Evolutionary conservation across 345 rosid species (phyloP).

Genomic region (Lepidium aucheri): DNA sequence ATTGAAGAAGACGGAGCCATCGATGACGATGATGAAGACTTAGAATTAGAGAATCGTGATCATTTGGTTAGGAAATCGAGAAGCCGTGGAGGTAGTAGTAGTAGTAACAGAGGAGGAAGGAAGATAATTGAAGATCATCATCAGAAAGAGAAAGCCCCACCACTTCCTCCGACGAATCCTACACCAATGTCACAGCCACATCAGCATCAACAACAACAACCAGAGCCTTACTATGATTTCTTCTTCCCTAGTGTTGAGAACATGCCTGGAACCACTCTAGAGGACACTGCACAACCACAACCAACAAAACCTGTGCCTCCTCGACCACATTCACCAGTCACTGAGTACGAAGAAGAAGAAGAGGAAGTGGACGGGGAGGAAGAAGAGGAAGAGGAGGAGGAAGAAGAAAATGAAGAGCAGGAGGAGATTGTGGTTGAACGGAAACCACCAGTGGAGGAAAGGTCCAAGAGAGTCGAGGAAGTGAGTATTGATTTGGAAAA

Average conservation of each 20-base stretch:
- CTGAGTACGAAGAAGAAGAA: conserved; percentile 13
- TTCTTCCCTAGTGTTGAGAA: conserved; percentile 39
- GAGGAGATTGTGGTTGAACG: conserved; percentile 22
- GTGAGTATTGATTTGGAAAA: conserved; percentile 26
- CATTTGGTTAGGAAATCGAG: conserved; percentile 47
- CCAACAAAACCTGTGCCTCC: conserved; percentile 34
- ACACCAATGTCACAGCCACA: conserved; percentile 21
- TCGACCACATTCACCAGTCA: conserved; percentile 11
- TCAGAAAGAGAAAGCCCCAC: not conserved
- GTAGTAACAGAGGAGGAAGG: conserved; percentile 18
- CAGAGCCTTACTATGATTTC: conserved; percentile 36
- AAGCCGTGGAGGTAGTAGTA: conserved; percentile 31
- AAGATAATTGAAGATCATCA: not conserved
- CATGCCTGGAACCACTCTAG: conserved; percentile 60
- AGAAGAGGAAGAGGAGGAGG: not conserved
- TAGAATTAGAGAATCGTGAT: conserved; percentile 32
- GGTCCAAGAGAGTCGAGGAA: conserved; percentile 27
- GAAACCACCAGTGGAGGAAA: conserved; percentile 33
- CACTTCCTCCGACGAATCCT: conserved; percentile 15
- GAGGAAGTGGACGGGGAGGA: conserved; percentile 1
- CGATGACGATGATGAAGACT: conserved; percentile 37
- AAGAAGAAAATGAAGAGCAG: conserved; percentile 24
- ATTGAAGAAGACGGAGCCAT: conserved; percentile 51
- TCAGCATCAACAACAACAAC: conserved; percentile 12
- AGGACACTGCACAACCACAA: conserved; percentile 33